Conservation (phyloP, 2,329 filamentous ascomycete genomes). For the Cadophora sp. region DNA sequence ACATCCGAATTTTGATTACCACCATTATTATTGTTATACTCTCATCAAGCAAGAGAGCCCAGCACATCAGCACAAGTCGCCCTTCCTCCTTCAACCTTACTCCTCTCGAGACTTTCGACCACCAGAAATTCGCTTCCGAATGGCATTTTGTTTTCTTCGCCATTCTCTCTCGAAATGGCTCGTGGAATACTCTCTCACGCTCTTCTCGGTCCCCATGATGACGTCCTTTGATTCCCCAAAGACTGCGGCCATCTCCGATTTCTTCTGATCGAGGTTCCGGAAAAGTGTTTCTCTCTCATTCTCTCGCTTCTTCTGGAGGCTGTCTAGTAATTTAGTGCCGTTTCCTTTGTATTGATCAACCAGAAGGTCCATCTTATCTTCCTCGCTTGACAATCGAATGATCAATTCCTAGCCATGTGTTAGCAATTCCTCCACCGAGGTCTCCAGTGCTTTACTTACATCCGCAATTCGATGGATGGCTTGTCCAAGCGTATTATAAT, state of each 20-base stretch:
- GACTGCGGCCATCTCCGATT: constrained; percentile 30
- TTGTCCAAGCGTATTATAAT: constrained; percentile 38
- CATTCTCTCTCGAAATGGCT: constrained; percentile 36
- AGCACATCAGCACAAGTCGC: not conserved
- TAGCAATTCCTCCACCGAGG: constrained; percentile 23
- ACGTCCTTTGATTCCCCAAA: constrained; percentile 33
- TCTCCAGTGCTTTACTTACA: constrained; percentile 34
- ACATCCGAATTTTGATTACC: not conserved
- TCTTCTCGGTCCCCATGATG: constrained; percentile 26
- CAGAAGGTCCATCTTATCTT: constrained; percentile 40
- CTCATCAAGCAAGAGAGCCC: not conserved
- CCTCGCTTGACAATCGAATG: constrained; percentile 38
- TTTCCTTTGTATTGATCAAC: constrained; percentile 41
- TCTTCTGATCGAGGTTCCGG: constrained; percentile 30
- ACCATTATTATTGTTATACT: not conserved
- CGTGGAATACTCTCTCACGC: constrained; percentile 30
- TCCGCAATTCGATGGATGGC: constrained; percentile 41
- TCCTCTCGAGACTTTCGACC: constrained; percentile 8
- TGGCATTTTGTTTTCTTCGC: constrained; percentile 36
- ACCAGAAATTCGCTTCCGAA: constrained; percentile 33
- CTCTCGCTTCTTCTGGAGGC: constrained; percentile 29
- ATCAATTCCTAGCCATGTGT: constrained; percentile 41
- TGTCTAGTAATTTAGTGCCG: constrained; percentile 36
- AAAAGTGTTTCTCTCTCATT: constrained; percentile 30
- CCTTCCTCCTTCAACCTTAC: not conserved